These are phyloP conservation scores for Leptodermis oblonga DNA, from an alignment of 257 asterid species.

Conservation along the genomic window DNA sequence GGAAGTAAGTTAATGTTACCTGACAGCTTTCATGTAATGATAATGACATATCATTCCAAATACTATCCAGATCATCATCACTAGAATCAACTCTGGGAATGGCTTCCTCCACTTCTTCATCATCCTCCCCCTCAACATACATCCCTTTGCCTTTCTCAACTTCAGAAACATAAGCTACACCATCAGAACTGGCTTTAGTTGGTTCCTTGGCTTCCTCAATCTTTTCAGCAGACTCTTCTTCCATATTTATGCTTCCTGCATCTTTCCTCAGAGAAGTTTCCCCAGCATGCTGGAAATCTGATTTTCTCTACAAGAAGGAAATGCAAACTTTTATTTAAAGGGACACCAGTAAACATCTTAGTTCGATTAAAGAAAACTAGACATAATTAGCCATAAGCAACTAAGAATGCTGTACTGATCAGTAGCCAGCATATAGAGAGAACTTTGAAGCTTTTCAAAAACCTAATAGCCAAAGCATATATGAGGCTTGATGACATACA, in stretches of 20 bases:
- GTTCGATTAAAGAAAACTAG: too few relatives aligned
- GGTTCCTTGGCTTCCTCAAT: constrained; percentile 36
- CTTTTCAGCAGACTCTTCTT: constrained; percentile 39
- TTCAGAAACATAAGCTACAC: constrained; percentile 22
- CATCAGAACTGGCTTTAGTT: constrained; percentile 42
- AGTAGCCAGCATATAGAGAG: background rate
- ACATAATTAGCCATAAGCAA: too few relatives aligned
- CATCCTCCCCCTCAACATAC: constrained; percentile 11
- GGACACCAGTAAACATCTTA: background rate
- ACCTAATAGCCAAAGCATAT: too few relatives aligned
- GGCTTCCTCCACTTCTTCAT: background rate
- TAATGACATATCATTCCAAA: constrained; percentile 77
- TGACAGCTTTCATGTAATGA: constrained; percentile 76
- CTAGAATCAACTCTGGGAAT: constrained; percentile 1
- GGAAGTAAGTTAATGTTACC: constrained; percentile 41
- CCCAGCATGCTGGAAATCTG: background rate
- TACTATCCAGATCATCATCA: constrained; percentile 25
- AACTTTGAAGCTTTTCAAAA: too few relatives aligned
- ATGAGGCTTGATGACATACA: too few relatives aligned
- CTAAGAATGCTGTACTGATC: background rate
- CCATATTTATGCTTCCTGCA: constrained; percentile 43
- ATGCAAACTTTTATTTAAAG: background rate
- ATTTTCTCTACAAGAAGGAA: constrained; percentile 5
- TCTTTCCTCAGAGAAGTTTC: constrained; percentile 17
- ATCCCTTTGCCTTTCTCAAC: constrained; percentile 2